Evolutionary conservation across 2,329 filamentous ascomycete species (phyloP).

Genomic region (Bretziella fagacearum): DNA sequence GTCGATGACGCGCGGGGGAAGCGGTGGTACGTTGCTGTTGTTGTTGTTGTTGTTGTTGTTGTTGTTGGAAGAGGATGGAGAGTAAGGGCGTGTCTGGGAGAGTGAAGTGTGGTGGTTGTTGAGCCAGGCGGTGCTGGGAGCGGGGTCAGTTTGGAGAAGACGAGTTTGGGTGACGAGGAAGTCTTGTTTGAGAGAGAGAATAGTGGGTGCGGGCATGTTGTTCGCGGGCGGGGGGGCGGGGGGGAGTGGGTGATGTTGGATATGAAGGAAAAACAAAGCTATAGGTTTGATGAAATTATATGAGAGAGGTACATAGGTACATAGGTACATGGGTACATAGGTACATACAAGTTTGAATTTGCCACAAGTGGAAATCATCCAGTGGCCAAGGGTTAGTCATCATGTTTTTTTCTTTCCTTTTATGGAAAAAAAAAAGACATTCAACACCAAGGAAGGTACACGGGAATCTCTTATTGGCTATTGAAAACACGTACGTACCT

Average conservation of each 20-base stretch:
- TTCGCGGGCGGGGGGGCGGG: not conserved
- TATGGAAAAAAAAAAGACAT: too few relatives aligned
- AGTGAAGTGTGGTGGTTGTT: slow-evolving; percentile 22
- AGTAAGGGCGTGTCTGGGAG: too few relatives aligned
- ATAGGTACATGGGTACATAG: not conserved
- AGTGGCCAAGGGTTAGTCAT: too few relatives aligned
- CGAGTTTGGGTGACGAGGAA: slow-evolving; percentile 32
- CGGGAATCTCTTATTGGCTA: too few relatives aligned
- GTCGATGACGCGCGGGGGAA: slow-evolving; percentile 35
- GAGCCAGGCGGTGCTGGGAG: slow-evolving; percentile 35
- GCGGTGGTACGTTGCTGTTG: slow-evolving; percentile 19
- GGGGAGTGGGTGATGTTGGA: not conserved
- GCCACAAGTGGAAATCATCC: too few relatives aligned
- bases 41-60: too few relatives aligned
- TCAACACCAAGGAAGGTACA: too few relatives aligned
- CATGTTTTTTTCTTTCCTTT: too few relatives aligned
- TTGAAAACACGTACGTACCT: too few relatives aligned
- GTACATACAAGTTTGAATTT: not conserved
- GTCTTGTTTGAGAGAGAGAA: slow-evolving; percentile 38
- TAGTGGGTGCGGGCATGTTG: slow-evolving; percentile 29
- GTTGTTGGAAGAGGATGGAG: too few relatives aligned
- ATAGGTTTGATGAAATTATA: too few relatives aligned
- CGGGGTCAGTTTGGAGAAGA: slow-evolving; percentile 41
- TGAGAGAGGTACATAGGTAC: too few relatives aligned
- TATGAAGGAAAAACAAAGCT: not conserved